Evolutionary conservation across 768 basidiomycete species (phyloP).

Genomic region (Macrolepiota fuliginosa): DNA sequence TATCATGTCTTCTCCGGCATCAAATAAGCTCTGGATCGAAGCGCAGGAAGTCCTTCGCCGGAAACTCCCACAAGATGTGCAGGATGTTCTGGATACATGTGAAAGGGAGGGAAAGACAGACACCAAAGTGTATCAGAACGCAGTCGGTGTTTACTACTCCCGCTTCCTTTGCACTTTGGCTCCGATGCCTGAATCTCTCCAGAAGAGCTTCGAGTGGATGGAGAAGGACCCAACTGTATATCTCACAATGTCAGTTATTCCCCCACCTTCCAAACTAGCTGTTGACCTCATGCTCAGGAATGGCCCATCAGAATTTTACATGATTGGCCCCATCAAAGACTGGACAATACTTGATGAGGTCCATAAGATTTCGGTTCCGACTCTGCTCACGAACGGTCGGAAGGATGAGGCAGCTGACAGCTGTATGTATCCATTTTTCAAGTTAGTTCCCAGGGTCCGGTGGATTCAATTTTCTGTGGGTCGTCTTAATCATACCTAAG

Average conservation of each 20-base stretch:
- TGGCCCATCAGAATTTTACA: conserved; percentile 37
- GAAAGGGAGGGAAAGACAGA: conserved; percentile 43
- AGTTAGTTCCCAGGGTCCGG: conserved; percentile 36
- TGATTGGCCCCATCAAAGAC: conserved; percentile 36
- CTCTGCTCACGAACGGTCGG: conserved; percentile 39
- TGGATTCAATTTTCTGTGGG: conserved; percentile 40
- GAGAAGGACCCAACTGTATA: conserved; percentile 48
- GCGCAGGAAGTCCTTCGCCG: conserved; percentile 15
- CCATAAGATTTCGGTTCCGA: conserved; percentile 37
- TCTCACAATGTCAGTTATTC: conserved; percentile 38
- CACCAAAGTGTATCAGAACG: conserved; percentile 42
- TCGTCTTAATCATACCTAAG: neutral
- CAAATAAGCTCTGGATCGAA: conserved; percentile 38
- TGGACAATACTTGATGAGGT: conserved; percentile 46
- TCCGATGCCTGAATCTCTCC: conserved; percentile 41
- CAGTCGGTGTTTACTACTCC: conserved; percentile 38
- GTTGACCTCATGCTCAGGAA: conserved; percentile 23
- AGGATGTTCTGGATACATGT: conserved; percentile 38
- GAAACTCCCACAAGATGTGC: conserved; percentile 37
- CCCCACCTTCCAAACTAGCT: neutral
- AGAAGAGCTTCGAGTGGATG: conserved; percentile 27
- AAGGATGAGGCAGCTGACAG: conserved; percentile 40
- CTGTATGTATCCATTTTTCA: conserved; percentile 33
- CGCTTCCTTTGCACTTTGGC: conserved; percentile 41
- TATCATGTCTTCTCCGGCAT: conserved; percentile 43